Percentiles rank a stretch among this genome's conserved stretches.
Evolutionary conservation across 768 basidiomycete genomes (phyloP).

Genomic region (Coprinellus aureogranulatus): DNA sequence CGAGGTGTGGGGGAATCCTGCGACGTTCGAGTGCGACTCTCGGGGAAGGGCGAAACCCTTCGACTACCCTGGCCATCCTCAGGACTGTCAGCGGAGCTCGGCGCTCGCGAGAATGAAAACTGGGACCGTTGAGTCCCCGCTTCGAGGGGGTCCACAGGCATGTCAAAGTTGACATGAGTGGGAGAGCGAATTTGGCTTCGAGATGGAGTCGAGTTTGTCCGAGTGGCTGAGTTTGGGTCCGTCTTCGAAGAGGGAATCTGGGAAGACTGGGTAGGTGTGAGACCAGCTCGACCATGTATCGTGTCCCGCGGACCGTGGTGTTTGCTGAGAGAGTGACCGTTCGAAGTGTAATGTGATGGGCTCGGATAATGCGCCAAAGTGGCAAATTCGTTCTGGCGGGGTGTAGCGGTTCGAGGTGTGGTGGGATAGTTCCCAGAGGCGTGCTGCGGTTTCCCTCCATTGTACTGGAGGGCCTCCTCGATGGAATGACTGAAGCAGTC

Average conservation of each 20-base stretch:
- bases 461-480: neutral
- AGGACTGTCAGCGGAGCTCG: neutral
- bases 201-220: neutral
- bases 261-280: conserved; percentile 8
- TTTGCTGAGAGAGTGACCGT: conserved; percentile 12
- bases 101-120: neutral
- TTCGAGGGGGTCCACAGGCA: conserved; percentile 9
- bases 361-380: neutral
- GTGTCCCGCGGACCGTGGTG: conserved; percentile 20
- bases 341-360: neutral
- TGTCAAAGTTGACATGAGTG: conserved; percentile 20
- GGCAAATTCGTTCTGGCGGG: neutral
- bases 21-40: too few species aligned
- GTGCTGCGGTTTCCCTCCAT: neutral
- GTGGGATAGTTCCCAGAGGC: neutral
- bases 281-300: conserved; percentile 21
- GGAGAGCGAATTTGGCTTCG: conserved; percentile 12
- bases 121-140: neutral
- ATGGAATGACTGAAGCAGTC: conserved; percentile 4
- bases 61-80: neutral
- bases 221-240: neutral
- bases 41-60: too few species aligned
- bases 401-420: neutral
- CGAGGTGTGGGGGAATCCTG: neutral
- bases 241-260: neutral